phyloP scores from a whole-genome alignment of 2,329 filamentous ascomycete genomes.

The Aurifilum marmelostoma region DNA sequence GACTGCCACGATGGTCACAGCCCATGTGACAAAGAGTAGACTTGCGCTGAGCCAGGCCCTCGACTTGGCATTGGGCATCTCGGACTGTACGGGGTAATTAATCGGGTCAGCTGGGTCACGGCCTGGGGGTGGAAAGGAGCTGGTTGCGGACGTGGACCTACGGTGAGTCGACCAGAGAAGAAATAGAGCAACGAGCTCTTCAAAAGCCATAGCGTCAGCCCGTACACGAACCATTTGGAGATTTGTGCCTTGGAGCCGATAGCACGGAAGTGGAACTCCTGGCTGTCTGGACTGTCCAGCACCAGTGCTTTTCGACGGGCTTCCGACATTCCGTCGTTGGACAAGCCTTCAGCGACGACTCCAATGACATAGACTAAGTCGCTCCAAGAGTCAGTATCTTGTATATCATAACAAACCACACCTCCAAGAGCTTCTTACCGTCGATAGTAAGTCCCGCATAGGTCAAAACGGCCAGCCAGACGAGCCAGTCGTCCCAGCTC shows the following conservation, averaged over 20 bases:
- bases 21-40: constrained; percentile 52
- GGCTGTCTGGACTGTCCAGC: constrained; percentile 12
- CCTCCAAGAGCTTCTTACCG: neutral
- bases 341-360: constrained; percentile 45
- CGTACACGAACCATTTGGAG: constrained; percentile 59
- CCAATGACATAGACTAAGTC: constrained; percentile 19
- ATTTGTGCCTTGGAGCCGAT: constrained; percentile 61
- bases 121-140: neutral
- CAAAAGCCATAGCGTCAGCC: constrained; percentile 55
- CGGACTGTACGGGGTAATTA: constrained; percentile 38
- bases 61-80: constrained; percentile 35
- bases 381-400: neutral
- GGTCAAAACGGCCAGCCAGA: constrained; percentile 32
- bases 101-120: neutral
- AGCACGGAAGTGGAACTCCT: constrained; percentile 41
- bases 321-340: constrained; percentile 61
- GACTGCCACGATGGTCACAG: constrained; percentile 53
- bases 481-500: constrained; percentile 38
- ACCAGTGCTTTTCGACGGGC: constrained; percentile 49
- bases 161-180: constrained; percentile 55
- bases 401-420: too few relatives aligned
- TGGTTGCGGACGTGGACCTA: constrained; percentile 15
- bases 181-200: constrained; percentile 62
- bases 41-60: constrained; percentile 55
- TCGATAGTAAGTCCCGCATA: constrained; percentile 6